Percentiles rank a stretch among this genome's conserved stretches.
phyloP scores from a whole-genome alignment of 2,329 filamentous ascomycete species.

The Aspergillus cejpii region DNA sequence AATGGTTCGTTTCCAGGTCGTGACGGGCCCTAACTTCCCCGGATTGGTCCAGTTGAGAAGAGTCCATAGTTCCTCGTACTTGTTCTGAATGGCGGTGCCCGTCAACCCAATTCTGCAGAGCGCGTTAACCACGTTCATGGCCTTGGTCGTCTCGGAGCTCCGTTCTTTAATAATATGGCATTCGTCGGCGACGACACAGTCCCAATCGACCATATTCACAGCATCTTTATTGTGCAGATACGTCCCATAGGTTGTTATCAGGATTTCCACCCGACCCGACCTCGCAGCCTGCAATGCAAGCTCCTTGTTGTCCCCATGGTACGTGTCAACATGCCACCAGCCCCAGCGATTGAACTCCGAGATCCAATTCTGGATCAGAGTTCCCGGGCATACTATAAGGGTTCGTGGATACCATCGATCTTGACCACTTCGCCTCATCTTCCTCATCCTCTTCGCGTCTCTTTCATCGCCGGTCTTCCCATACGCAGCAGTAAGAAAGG shows the following conservation, averaged over 20 bases:
- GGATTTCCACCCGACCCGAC: slow-evolving; percentile 73
- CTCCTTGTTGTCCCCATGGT: slow-evolving; percentile 67
- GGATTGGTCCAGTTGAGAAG: slow-evolving; percentile 95
- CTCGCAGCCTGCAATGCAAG: slow-evolving; percentile 65
- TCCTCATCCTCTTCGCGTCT: slow-evolving; percentile 80
- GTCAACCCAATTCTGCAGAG: slow-evolving; percentile 89
- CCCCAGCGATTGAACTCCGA: slow-evolving; percentile 84
- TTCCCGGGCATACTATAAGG: slow-evolving; percentile 82
- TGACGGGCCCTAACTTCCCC: slow-evolving; percentile 58
- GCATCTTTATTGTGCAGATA: slow-evolving; percentile 69
- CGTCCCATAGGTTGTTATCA: slow-evolving; percentile 90
- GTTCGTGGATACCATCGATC: slow-evolving; percentile 73
- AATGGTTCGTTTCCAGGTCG: slow-evolving; percentile 73
- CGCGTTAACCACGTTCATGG: slow-evolving; percentile 85
- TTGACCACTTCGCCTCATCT: slow-evolving; percentile 58
- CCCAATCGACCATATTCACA: slow-evolving; percentile 84
- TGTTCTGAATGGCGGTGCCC: slow-evolving; percentile 95
- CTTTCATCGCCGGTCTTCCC: slow-evolving; percentile 88
- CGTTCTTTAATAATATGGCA: slow-evolving; percentile 84
- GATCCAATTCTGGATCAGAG: slow-evolving; percentile 84
- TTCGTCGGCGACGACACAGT: slow-evolving; percentile 89
- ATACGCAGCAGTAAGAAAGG: slow-evolving; percentile 84
- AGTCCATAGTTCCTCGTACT: slow-evolving; percentile 95
- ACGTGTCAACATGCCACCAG: slow-evolving; percentile 85
- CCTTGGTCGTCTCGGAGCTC: slow-evolving; percentile 67